Base-by-base conservation (phyloP, 257 asterid genomes). In the Lycium ferocissimum region DNA sequence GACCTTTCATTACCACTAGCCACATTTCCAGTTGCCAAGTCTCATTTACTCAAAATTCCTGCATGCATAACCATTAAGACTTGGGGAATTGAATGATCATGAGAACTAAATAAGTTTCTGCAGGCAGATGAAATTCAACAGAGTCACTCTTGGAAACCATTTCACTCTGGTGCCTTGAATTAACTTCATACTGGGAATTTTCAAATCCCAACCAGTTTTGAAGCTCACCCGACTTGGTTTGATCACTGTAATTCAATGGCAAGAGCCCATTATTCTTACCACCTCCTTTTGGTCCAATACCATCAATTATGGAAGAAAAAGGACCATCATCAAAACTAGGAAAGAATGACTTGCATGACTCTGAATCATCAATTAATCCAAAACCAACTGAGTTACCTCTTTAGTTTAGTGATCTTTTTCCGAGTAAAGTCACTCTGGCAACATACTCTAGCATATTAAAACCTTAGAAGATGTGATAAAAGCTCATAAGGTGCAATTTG, bases 191-290 rank as follows among this genome's bases (percentile, higher is more conserved):
- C 78, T 81, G 86, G 82, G 89, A 84, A 87, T 88, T 90, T 26
- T 89, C 91, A 84, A 85, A 86, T 67, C 86, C 92, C 33, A 86
- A 84, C 97, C 95, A 94, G 71, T 87, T 91, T 76, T 89, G 94
- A 66, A 87, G 61, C 81, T 81, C 88, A 18, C 87, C 86, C 82
- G 85, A 45, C 86, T 88, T 89, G 56, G 88, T 73, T 83, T 87
- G 89, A 86, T 92, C 93, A 75, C 85, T 86, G 57, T 80, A 87
- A 87, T 89, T 59, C 85, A 71, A 71, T n/a, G 54, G 79, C 57
- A 86, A 83, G 59, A 84, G 69, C 14, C 81, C 83, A 82, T 86
- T 85, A 57, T 88, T 90, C 63, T 87, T 86, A 83, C 84, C 57
- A 84, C 70, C 85, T 88, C 71, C 85, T 86, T 61, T 84, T 87